Percentiles rank a stretch among this genome's conserved stretches.
Conservation (phyloP, 2,329 filamentous ascomycete species). For the Talaromyces sp. region DNA sequence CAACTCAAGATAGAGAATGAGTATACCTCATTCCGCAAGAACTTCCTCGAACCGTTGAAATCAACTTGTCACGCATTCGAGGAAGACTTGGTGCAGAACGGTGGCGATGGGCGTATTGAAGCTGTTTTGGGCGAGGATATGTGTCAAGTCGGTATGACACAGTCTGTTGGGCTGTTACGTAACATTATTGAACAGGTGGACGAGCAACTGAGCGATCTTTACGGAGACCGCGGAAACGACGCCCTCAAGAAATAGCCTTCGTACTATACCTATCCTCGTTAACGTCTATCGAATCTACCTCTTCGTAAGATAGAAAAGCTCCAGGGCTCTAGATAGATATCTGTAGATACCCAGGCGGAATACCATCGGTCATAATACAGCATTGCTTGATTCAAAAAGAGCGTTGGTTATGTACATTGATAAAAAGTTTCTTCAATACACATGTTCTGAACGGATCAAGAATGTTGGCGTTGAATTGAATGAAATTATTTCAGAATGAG, state of each 20-base stretch:
- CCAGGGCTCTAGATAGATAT: too few relatives aligned
- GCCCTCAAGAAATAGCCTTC: neutral
- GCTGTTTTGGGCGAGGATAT: conserved; percentile 31
- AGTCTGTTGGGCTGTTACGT: conserved; percentile 31
- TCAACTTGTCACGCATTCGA: conserved; percentile 29
- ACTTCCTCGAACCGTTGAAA: conserved; percentile 31
- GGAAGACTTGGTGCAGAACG: conserved; percentile 28
- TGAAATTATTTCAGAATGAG: neutral
- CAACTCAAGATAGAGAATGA: conserved; percentile 43
- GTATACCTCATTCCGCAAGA: conserved; percentile 27
- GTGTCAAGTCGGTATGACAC: conserved; percentile 30
- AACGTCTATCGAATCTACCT: too few relatives aligned
- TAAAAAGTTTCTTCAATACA: neutral
- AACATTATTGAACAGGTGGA: conserved; percentile 34
- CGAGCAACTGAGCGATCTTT: conserved; percentile 26
- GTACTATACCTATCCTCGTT: neutral
- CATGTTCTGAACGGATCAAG: neutral
- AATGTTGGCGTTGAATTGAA: neutral
- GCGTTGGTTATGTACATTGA: neutral
- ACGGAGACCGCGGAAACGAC: conserved; percentile 20
- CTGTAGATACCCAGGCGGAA: too few relatives aligned
- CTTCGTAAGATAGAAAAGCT: too few relatives aligned
- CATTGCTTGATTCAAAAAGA: neutral
- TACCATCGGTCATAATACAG: too few relatives aligned
- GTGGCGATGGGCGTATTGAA: conserved; percentile 34